Conservation (phyloP, 2,329 filamentous ascomycete genomes). For the Xylaria sp. region DNA sequence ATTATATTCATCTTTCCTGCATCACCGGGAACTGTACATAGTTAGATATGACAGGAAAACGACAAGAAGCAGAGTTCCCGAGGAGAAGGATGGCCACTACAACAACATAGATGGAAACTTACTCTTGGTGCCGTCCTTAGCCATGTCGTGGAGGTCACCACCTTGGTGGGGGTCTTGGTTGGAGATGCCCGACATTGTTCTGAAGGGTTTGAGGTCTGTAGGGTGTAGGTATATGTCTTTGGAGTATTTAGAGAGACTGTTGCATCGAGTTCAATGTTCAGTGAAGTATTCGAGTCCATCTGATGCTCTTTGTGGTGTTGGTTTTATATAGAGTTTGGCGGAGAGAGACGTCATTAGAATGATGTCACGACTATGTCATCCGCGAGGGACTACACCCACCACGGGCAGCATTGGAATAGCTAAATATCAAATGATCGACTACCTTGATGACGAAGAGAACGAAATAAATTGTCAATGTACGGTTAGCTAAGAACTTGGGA, state of each 20-base stretch:
- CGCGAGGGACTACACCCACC: background rate
- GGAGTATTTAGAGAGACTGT: too few relatives aligned
- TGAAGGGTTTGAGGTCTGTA: background rate
- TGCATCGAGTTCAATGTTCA: background rate
- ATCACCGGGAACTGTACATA: slow-evolving; percentile 39
- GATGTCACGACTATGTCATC: slow-evolving; percentile 37
- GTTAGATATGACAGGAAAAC: background rate
- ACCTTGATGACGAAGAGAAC: background rate
- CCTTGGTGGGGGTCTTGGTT: slow-evolving; percentile 38
- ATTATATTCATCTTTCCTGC: slow-evolving; percentile 44
- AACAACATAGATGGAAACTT: slow-evolving; percentile 6
- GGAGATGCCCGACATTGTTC: slow-evolving; percentile 38
- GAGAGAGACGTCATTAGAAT: slow-evolving; percentile 22
- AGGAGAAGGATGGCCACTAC: background rate
- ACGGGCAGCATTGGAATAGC: background rate
- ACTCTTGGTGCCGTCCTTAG: slow-evolving; percentile 44
- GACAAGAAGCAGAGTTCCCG: background rate
- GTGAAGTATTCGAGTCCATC: background rate
- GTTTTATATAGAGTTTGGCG: background rate
- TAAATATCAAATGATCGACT: background rate
- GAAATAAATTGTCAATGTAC: too few relatives aligned
- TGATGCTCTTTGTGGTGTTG: background rate
- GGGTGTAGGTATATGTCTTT: background rate
- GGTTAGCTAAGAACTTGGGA: too few relatives aligned
- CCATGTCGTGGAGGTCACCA: slow-evolving; percentile 42